Base-by-base conservation (phyloP, 2,329 filamentous ascomycete genomes). In the Nemania sp. region DNA sequence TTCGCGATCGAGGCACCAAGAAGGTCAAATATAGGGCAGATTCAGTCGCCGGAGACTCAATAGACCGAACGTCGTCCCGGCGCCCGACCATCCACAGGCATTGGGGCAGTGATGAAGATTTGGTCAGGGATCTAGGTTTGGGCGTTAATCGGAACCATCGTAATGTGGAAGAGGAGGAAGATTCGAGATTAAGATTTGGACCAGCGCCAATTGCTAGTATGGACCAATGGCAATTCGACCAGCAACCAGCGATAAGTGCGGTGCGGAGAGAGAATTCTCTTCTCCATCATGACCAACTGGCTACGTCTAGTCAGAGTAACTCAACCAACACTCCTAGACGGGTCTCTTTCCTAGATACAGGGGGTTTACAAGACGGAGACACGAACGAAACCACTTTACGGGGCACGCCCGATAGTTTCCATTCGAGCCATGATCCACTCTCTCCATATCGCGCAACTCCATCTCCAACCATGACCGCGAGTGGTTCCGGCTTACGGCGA, bases 101-200 rank as follows among this genome's bases (percentile, higher is more conserved):
- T 64, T 95, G 92, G 90, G 94, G 93, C 51, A 97, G 93, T 73
- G 95, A 98, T 74, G 94, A 97, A 76, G 93, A 98, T 77, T 87
- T 98, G 0, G 93, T 97, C 4, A 86, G 92, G 58, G 92, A 90
- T 68, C 76, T 97, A 3, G 94, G 95, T 7, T 88, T 95, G 45
- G 88, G 91, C 13, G 85, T 89, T 3, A 83, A 86, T 45, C 84
- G 83, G 0, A 83, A 86, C 62, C 76, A 90, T 20, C 83, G 85
- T 35, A 80, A 83, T 11, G 71, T 68, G 35, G 53, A 66, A n/a
- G 68, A 67, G 32, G 70, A 52, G 35, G 57, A 8, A 8, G 2
- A 35, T 52, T 38, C 62, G 11, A 61, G 47, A 76, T 77, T 27
- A 2, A 78, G 77, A 26, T 79, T 78, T 61, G 74, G 78, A 3